Percentiles rank a stretch among this genome's conserved stretches.
Evolutionary conservation across 2,329 filamentous ascomycete species (phyloP).

Genomic region (Madurella mycetomatis): DNA sequence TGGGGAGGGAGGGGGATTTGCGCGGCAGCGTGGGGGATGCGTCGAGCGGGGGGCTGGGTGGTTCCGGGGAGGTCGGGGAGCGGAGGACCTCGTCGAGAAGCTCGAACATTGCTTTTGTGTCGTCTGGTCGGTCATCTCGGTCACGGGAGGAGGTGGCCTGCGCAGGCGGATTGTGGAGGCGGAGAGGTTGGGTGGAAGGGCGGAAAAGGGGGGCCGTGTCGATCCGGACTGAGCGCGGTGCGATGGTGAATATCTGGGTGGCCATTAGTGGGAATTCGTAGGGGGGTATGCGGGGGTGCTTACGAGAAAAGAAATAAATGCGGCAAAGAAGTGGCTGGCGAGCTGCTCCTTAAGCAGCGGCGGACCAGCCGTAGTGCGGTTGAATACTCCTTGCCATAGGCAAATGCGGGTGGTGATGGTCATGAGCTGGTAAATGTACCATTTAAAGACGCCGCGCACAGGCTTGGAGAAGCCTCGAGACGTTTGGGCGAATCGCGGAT

Average conservation of each 20-base stretch:
- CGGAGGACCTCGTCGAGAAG: conserved; percentile 43
- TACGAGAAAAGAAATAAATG: conserved; percentile 51
- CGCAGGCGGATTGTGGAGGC: conserved; percentile 15
- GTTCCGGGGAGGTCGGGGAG: conserved; percentile 25
- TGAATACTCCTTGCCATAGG: conserved; percentile 38
- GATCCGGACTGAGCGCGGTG: conserved; percentile 45
- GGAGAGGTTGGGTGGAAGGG: conserved; percentile 23
- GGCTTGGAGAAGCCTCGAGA: conserved; percentile 56
- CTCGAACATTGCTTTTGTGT: conserved; percentile 43
- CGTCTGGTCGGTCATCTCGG: conserved; percentile 20
- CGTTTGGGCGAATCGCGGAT: conserved; percentile 59
- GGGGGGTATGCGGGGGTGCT: conserved; percentile 27
- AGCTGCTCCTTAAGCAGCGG: conserved; percentile 40
- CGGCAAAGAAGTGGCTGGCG: conserved; percentile 52
- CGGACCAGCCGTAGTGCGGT: conserved; percentile 37
- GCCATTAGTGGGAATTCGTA: conserved; percentile 21
- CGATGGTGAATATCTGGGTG: conserved; percentile 43
- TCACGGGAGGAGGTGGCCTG: conserved; percentile 7
- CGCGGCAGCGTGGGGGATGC: conserved; percentile 5
- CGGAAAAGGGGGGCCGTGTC: conserved; percentile 55
- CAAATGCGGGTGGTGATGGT: conserved; percentile 52
- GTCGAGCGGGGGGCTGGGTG: conserved; percentile 10
- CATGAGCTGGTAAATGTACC: conserved; percentile 62
- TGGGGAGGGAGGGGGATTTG: conserved; percentile 6
- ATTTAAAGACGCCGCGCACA: conserved; percentile 56